phyloP scores from a whole-genome alignment of 257 asterid genomes.

The Forsythia suspensa region DNA sequence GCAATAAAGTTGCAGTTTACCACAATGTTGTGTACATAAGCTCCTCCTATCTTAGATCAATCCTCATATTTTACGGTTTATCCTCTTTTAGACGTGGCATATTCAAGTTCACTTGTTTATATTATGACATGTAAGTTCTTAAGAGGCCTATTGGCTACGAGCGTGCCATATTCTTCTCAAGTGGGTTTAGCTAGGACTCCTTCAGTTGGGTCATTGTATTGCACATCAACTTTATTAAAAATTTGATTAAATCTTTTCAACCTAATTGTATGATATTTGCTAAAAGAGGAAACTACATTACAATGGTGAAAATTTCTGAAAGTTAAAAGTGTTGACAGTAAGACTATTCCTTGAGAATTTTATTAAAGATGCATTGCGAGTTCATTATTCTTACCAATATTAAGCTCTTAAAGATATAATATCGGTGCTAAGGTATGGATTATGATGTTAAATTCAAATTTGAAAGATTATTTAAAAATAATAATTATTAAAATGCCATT shows the following conservation, averaged over 20 bases:
- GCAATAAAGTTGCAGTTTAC: background rate
- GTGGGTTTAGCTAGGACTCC: background rate
- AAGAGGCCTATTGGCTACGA: background rate
- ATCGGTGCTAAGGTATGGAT: background rate
- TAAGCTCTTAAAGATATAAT: background rate
- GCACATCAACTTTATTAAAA: background rate
- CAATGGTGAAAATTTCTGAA: background rate
- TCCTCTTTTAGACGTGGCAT: background rate
- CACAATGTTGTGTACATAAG: background rate
- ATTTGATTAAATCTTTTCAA: background rate
- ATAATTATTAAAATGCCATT: slow-evolving; percentile 1
- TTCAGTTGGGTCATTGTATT: background rate
- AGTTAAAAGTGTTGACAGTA: background rate
- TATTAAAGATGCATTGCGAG: background rate
- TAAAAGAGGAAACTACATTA: background rate
- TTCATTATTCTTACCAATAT: background rate
- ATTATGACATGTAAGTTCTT: background rate
- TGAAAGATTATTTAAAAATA: no score
- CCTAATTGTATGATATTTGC: background rate
- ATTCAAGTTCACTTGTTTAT: background rate
- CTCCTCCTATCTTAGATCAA: background rate
- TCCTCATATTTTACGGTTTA: background rate
- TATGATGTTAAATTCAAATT: background rate
- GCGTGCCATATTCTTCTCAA: background rate
- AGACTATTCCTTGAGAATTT: background rate